A percentile compares a stretch with the other conserved stretches of the same genome.
phyloP scores from a whole-genome alignment of 2,329 filamentous ascomycete genomes.

The Beauveria sp. region DNA sequence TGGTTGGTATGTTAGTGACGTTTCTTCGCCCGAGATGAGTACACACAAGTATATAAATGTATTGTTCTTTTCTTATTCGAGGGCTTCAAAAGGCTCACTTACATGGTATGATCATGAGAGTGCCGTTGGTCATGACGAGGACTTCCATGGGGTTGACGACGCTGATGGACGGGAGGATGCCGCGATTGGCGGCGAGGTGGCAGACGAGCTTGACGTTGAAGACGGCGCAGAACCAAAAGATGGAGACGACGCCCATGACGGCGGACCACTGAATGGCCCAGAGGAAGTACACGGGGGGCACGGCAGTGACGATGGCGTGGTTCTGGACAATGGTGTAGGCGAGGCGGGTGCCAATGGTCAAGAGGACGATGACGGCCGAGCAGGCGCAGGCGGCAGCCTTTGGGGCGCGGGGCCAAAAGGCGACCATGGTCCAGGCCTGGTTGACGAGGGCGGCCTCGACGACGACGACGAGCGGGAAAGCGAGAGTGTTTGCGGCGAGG shows the following conservation, averaged over 20 bases:
- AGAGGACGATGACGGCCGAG: slow-evolving; percentile 29
- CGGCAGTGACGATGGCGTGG: slow-evolving; percentile 20
- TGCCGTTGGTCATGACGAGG: slow-evolving; percentile 46
- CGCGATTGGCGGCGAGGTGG: slow-evolving; percentile 41
- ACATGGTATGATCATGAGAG: slow-evolving; percentile 52
- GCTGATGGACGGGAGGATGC: slow-evolving; percentile 35
- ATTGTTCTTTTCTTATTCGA: not conserved
- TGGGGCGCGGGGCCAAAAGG: slow-evolving; percentile 35
- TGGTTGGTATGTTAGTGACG: slow-evolving; percentile 18
- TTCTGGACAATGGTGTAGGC: slow-evolving; percentile 31
- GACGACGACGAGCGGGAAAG: slow-evolving; percentile 36
- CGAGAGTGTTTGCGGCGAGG: slow-evolving; percentile 33
- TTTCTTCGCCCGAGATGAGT: too few relatives aligned
- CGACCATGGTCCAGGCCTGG: slow-evolving; percentile 46
- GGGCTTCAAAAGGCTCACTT: slow-evolving; percentile 12
- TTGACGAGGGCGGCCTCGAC: slow-evolving; percentile 41
- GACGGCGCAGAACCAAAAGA: slow-evolving; percentile 47
- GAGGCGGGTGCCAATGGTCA: slow-evolving; percentile 25
- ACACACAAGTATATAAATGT: too few relatives aligned
- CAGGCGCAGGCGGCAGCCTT: slow-evolving; percentile 23
- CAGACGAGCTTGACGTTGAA: slow-evolving; percentile 45
- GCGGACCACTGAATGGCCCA: slow-evolving; percentile 34
- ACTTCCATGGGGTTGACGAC: slow-evolving; percentile 45
- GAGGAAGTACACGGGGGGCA: slow-evolving; percentile 18
- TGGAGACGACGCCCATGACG: slow-evolving; percentile 32